Conservation (phyloP, 106 monocot genomes). For the Apostasia ramifera region DNA sequence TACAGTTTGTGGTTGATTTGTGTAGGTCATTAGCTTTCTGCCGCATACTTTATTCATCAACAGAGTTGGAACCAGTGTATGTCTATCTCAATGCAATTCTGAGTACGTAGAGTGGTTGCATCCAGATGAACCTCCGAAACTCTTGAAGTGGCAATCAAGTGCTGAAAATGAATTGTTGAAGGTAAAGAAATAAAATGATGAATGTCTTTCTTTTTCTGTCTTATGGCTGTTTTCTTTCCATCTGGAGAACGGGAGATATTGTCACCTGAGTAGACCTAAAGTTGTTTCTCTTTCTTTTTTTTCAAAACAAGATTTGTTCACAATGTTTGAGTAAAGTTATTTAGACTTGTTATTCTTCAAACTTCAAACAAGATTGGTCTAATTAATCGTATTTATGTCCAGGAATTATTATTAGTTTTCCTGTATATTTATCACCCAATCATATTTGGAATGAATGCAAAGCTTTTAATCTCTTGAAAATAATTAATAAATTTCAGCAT, state of each 20-base stretch:
- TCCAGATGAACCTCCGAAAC: constrained; percentile 66
- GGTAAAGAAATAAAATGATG: constrained; percentile 24
- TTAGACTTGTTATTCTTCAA: too few relatives aligned
- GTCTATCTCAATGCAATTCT: constrained; percentile 48
- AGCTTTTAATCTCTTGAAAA: too few relatives aligned
- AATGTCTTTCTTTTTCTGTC: neutral
- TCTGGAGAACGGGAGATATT: neutral
- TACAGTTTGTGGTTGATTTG: neutral
- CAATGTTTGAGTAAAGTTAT: too few relatives aligned
- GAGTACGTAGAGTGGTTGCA: constrained; percentile 36
- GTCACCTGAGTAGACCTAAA: too few relatives aligned
- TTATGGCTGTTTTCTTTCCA: neutral
- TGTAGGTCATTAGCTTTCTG: constrained; percentile 79
- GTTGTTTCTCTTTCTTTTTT: too few relatives aligned
- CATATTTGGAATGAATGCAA: too few relatives aligned
- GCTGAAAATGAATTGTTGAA: constrained; percentile 52
- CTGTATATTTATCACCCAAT: too few relatives aligned
- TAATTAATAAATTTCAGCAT: too few relatives aligned
- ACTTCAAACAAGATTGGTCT: too few relatives aligned
- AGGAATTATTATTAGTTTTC: too few relatives aligned
- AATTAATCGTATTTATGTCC: too few relatives aligned
- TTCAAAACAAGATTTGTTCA: too few relatives aligned
- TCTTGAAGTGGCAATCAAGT: constrained; percentile 62
- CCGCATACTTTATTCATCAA: constrained; percentile 74
- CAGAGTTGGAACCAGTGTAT: constrained; percentile 55